These are phyloP conservation scores for Choanephora cucurbitarum DNA, from an alignment of 371 early-diverging fungal genomes.

Conservation along the genomic window DNA sequence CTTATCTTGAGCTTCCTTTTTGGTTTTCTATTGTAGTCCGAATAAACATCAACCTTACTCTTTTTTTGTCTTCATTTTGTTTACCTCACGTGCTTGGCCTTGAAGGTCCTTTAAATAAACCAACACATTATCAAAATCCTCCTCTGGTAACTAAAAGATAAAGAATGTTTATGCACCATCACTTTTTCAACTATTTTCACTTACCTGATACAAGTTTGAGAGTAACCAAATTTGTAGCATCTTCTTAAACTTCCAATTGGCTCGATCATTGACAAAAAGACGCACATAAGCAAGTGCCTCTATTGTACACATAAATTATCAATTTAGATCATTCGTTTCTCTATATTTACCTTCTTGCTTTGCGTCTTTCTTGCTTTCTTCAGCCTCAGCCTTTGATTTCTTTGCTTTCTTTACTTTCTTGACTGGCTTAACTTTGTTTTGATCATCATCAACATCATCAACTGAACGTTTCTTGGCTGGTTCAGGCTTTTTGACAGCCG, in stretches of 20 bases:
- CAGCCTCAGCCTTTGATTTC: constrained; percentile 19
- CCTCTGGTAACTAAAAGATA: constrained; percentile 23
- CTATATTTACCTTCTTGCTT: constrained; percentile 21
- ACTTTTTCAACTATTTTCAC: constrained; percentile 22
- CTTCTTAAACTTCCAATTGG: constrained; percentile 66
- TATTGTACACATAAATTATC: neutral
- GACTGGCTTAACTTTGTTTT: constrained; percentile 11
- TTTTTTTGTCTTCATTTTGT: constrained; percentile 23
- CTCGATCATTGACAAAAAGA: constrained; percentile 29
- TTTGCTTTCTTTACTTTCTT: constrained; percentile 19
- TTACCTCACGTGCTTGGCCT: constrained; percentile 36
- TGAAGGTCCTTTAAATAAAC: constrained; percentile 30
- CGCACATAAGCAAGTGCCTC: constrained; percentile 38
- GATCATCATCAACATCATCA: constrained; percentile 13
- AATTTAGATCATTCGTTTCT: neutral
- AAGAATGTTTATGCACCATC: constrained; percentile 14
- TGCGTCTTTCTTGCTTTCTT: constrained; percentile 22
- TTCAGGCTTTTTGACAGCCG: constrained; percentile 20
- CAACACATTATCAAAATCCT: constrained; percentile 25
- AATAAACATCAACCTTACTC: neutral
- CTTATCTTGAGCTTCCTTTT: constrained; percentile 34
- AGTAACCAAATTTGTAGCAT: constrained; percentile 65
- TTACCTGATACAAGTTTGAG: constrained; percentile 50
- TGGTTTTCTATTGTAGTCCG: constrained; percentile 21
- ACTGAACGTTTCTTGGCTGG: constrained; percentile 10